Evolutionary conservation across 371 early-diverging fungal species (phyloP), one percentile per base, ranked within the genome.

Genomic region (Mortierella sp.): DNA sequence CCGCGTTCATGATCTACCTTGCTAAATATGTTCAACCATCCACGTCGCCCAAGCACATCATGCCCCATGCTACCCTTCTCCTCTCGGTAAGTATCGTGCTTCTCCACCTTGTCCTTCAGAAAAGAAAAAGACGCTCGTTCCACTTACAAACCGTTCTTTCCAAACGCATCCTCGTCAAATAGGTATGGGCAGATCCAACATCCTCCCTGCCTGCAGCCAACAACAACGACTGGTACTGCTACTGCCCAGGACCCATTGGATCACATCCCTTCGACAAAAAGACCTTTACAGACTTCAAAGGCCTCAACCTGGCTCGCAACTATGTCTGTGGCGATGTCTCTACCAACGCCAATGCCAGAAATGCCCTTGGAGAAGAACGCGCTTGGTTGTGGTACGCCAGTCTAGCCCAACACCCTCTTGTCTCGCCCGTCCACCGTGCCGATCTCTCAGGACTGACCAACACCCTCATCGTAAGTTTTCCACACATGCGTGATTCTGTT

Each of bases 51-150:
- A 63, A 60, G 43, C 74, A 58, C 21, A 55, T 76, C 24, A 10
- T 81, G 71, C 85, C 85, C 18, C 84, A 84, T 63, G 81, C 84
- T 8, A 70, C 74, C 2, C n/a, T 84, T 14, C 70, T 84, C 21
- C 4, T 84, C 41, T 84, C 84, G 35, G 84, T 84, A 76, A 75
- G 84, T 71, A 21, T 1, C 21, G 0, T 7, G 3, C 98, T 1
- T 88, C 91, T 35, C 94, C 94, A 12, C 83, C 48, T 16, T 97
- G 5, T 93, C 93, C 71, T 97, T 96, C 88, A 93, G 18, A 21
- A 21, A 4, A 51, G 74, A 60, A 12, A 60, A 8, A 21, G 1
- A 41, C 10, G 21, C 21, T 24, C 1, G 5, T 4, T 3, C 10
- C 12, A 68, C 2, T 0, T 38, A 10, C 41, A 10, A 21, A 16